These are phyloP conservation scores for Chenopodium formosanum DNA, from an alignment of 148 eudicot genomes.

Conservation along the genomic window DNA sequence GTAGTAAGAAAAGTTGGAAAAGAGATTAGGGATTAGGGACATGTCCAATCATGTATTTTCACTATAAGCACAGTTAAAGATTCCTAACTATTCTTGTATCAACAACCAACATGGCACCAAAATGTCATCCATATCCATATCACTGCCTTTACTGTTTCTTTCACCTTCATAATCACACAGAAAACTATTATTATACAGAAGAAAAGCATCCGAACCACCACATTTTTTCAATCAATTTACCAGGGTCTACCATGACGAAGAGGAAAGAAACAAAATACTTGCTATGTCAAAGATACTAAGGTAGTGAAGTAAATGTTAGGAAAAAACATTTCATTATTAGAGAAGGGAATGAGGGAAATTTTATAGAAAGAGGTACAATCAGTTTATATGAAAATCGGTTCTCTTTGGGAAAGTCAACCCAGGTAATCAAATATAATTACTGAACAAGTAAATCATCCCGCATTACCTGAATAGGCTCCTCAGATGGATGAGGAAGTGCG, in stretches of 20 bases:
- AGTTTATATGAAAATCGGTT: neutral
- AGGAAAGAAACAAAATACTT: constrained; percentile 1
- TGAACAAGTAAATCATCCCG: neutral
- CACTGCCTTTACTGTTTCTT: neutral
- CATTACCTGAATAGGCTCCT: constrained; percentile 80
- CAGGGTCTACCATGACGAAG: neutral
- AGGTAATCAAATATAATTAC: neutral
- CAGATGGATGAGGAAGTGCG: constrained; percentile 93
- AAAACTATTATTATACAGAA: neutral
- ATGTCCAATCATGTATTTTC: neutral
- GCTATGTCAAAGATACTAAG: neutral
- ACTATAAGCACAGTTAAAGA: neutral
- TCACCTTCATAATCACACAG: neutral
- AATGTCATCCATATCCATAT: neutral
- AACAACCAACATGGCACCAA: neutral
- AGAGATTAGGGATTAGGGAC: neutral
- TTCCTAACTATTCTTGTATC: neutral
- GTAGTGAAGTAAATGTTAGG: neutral
- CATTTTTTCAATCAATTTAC: neutral
- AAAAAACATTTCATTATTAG: neutral
- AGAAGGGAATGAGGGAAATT: neutral
- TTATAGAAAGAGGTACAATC: neutral
- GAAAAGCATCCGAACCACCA: neutral
- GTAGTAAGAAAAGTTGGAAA: too few species aligned
- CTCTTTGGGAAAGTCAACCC: neutral